These are phyloP conservation scores for Durotheca rogersii DNA, from an alignment of 495 filamentous ascomycete species.

Conservation along the genomic window DNA sequence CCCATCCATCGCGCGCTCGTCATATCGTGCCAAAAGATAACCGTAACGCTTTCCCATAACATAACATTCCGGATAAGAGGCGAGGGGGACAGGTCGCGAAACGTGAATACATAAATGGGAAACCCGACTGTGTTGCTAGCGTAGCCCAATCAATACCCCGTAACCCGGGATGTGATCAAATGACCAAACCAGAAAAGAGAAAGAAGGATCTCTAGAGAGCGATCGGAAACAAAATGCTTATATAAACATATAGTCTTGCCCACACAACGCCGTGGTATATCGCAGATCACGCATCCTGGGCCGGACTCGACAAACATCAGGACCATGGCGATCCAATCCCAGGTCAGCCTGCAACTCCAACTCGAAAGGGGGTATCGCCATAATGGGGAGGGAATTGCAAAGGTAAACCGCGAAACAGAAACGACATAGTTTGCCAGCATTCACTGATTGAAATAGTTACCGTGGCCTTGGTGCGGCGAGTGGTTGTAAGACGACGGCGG, in stretches of 20 bases:
- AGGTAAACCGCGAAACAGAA: conserved; percentile 21
- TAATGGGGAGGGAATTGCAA: conserved; percentile 20
- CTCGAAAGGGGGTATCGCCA: conserved; percentile 20
- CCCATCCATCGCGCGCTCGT: conserved; percentile 18
- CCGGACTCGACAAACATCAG: conserved; percentile 3
- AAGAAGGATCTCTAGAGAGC: not conserved
- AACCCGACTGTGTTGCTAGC: not conserved
- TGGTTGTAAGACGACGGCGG: conserved; percentile 44
- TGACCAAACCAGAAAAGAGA: not conserved
- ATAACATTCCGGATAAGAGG: no score
- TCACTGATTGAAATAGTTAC: conserved; percentile 40
- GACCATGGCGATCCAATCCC: no score
- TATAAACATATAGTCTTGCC: no score
- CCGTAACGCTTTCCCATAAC: conserved; percentile 12
- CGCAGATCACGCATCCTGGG: conserved; percentile 3
- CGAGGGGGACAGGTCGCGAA: no score
- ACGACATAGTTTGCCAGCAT: conserved; percentile 8
- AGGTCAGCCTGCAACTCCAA: conserved; percentile 20
- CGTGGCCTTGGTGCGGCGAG: conserved; percentile 43
- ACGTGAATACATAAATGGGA: no score
- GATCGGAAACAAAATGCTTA: conserved; percentile 14
- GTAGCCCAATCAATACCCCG: no score
- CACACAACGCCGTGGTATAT: conserved; percentile 23
- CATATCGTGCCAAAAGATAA: conserved; percentile 5
- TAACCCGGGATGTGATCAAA: no score